Evolutionary conservation across 441 rosid species (phyloP), one percentile per base, ranked within the genome.

Genomic region (Gossypium laxum): DNA sequence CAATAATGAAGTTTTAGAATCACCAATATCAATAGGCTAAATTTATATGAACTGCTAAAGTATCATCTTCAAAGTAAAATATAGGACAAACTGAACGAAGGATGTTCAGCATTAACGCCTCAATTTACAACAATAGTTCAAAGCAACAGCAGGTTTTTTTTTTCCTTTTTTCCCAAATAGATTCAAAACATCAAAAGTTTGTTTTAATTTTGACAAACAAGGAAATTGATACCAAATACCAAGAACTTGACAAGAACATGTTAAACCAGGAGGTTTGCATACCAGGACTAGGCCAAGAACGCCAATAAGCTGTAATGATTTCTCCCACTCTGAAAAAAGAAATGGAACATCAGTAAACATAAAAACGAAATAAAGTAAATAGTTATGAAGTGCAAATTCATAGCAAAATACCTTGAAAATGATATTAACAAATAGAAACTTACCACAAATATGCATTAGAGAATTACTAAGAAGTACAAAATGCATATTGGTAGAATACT

Each of bases 251-350:
- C 41, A 8, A n/a, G 58, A 58, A 28, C 50, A 68, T 65, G 67
- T 69, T 17, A 74, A 58, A 34, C 34, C 19, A 51, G 19, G 70
- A 68, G 56, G 52, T 22, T 57, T 6, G 8, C 60, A 51, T 90
- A 89, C 97, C 97, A 72, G 90, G 71, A 85, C 73, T 1, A 91
- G 77, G 72, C 98, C 93, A 69, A 89, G 6, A 55, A 91, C 71
- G 72, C 83, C 98, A 74, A 94, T 85, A 57, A 90, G 58, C 82
- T 94, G 99, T 70, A 94, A 76, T 10, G 96, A 86, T 81, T 76
- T 87, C 85, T 94, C 98, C 97, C 97, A 94, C 79, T 90, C 99
- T 94, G 96, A 34, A 74, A 6, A 51, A 63, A n/a, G 51, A 51
- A 21, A 55, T 1, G 34, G 67, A 73, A 72, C 67, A 72, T 51